These are phyloP conservation scores for Picochlorum sp. DNA, from an alignment of 139 green algal species.

Conservation along the genomic window DNA sequence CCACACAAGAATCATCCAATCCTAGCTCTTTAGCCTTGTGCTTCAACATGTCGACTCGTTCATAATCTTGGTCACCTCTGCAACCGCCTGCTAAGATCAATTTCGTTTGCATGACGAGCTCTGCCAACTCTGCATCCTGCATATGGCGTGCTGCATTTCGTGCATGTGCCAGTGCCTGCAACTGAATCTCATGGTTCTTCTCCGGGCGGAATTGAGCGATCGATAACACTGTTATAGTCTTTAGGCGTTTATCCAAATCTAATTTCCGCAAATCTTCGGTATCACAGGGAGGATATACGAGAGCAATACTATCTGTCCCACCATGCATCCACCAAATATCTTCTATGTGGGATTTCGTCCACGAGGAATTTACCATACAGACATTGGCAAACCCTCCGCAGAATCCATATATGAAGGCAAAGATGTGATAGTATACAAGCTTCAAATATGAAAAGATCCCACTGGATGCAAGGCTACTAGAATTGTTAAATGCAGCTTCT, in stretches of 20 bases:
- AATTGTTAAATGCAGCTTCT: conserved; percentile 67
- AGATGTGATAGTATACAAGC: conserved; percentile 74
- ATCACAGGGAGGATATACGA: conserved; percentile 87
- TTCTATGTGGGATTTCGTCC: conserved; percentile 80
- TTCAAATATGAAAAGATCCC: conserved; percentile 52
- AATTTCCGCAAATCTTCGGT: conserved; percentile 59
- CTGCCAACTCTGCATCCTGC: conserved; percentile 9
- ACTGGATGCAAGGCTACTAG: conserved; percentile 20
- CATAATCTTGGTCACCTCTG: conserved; percentile 47
- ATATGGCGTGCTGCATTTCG: conserved; percentile 6
- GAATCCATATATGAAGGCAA: conserved; percentile 67
- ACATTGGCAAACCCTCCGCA: conserved; percentile 37
- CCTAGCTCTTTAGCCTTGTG: conserved; percentile 25
- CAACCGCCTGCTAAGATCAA: conserved; percentile 71
- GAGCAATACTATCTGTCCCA: conserved; percentile 9
- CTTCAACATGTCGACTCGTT: conserved; percentile 28
- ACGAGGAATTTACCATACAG: conserved; percentile 88
- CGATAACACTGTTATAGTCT: conserved; percentile 70
- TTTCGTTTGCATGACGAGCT: conserved; percentile 45
- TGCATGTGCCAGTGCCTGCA: conserved; percentile 31
- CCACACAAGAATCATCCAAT: conserved; percentile 17
- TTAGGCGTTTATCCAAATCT: conserved; percentile 68
- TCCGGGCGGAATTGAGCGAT: conserved; percentile 92
- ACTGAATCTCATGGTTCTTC: conserved; percentile 72
- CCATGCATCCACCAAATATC: conserved; percentile 60